Conservation (phyloP, 768 basidiomycete genomes). For the Auricularia sp. region DNA sequence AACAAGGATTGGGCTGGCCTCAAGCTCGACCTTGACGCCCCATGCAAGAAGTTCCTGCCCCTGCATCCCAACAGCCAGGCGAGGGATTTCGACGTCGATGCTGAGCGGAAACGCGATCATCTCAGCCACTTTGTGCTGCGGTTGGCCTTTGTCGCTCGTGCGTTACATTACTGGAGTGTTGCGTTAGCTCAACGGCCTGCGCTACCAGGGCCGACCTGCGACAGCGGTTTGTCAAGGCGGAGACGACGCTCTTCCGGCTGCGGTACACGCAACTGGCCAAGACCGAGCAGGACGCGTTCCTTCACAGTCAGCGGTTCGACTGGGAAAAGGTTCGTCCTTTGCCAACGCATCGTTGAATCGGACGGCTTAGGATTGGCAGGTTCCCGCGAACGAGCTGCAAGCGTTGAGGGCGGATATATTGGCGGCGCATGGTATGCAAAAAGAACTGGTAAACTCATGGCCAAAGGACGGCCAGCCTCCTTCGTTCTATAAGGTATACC, state of each 20-base stretch:
- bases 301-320: slow-evolving; percentile 52
- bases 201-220: slow-evolving; percentile 73
- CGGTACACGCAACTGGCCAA: slow-evolving; percentile 60
- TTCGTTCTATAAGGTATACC: slow-evolving; percentile 50
- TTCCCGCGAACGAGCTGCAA: slow-evolving; percentile 46
- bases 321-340: slow-evolving; percentile 44
- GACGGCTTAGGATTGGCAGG: slow-evolving; percentile 28
- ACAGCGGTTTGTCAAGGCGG: slow-evolving; percentile 80
- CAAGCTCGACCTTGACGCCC: slow-evolving; percentile 45
- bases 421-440: slow-evolving; percentile 31
- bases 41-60: slow-evolving; percentile 69
- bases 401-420: slow-evolving; percentile 37
- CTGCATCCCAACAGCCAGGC: slow-evolving; percentile 48
- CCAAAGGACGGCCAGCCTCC: not conserved
- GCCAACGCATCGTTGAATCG: not conserved
- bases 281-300: slow-evolving; percentile 54
- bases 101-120: slow-evolving; percentile 72
- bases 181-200: too few relatives aligned
- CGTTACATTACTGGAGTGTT: slow-evolving; percentile 23
- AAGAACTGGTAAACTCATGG: not conserved
- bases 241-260: slow-evolving; percentile 71
- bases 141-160: slow-evolving; percentile 95
- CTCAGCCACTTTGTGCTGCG: slow-evolving; percentile 89
- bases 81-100: slow-evolving; percentile 35
- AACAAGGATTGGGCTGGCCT: slow-evolving; percentile 76